Base-by-base conservation (phyloP, 2,329 filamentous ascomycete species). In the Alternaria atra region DNA sequence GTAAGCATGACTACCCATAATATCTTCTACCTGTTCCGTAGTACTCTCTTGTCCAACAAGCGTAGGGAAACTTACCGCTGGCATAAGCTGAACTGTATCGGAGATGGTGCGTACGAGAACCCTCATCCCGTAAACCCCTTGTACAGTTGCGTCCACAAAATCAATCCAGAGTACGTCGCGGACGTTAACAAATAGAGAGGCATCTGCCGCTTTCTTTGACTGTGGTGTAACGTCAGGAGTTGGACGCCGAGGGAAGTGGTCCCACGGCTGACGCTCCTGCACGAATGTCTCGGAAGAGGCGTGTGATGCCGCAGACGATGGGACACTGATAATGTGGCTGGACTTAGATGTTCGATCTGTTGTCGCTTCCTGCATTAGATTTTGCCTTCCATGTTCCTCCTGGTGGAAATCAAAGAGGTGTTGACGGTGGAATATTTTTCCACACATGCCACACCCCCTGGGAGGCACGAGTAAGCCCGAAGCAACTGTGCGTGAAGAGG, bases 211-310 rank as follows among this genome's bases (percentile, higher is more conserved):
- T 32, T 47, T 47, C 25, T 27, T 47, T 47, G 27, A 32, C 25
- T 47, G 27, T 47, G 32, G 43, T 47, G 43, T 30, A 47, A 30
- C 43, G 43, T 47, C 15, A 47, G 12, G 43, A 47, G 43, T 47
- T 47, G 27, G 43, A 47, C 25, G 3, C 32, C 27, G 27, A 47
- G 27, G 43, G 43, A 47, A 47, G 5, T 47, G 12, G 15, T 47
- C 25, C 43, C 12, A 44, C 12, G 42, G 8, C 37, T 40, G 37
- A 40, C n/a, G 37, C 42, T 47, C 43, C 43, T 47, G 27, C 27
- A 47, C 27, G 43, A 1, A 47, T 47, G 15, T 47, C 43, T 47
- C n/a, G 27, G 43, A 47, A 47, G 43, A 47, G 43, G 43, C 25
- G 43, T 47, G 27, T 15, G 13, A 47, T 47, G 27, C 43, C 15